phyloP scores from a whole-genome alignment of 1,284 basidiomycete species.

The Rhodotorula sp. region DNA sequence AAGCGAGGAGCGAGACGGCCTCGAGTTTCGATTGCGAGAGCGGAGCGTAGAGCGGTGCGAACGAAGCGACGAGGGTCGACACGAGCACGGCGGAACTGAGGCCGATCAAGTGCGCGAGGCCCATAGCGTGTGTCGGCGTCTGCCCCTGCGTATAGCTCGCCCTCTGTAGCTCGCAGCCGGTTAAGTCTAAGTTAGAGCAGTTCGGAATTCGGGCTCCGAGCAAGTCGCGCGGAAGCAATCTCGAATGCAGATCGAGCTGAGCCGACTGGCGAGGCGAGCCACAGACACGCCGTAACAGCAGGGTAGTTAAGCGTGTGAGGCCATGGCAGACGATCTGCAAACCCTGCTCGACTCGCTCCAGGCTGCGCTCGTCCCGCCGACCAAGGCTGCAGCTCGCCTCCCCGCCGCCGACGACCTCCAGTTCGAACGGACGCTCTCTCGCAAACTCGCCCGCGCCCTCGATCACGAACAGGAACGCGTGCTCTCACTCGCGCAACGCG shows the following conservation, averaged over 20 bases:
- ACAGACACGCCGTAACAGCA: neutral
- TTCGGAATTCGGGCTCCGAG: too few species aligned
- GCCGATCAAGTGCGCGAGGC: constrained; percentile 54
- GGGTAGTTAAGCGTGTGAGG: neutral
- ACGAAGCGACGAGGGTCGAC: constrained; percentile 70
- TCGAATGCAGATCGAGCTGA: neutral
- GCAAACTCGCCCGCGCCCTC: constrained; percentile 33
- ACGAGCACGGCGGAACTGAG: constrained; percentile 69
- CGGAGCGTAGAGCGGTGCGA: constrained; percentile 68
- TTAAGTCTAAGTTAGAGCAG: too few species aligned
- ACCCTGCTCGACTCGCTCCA: constrained; percentile 22
- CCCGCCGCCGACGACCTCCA: constrained; percentile 37
- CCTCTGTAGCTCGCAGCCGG: too few species aligned
- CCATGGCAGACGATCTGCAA: constrained; percentile 2
- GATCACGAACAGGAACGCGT: constrained; percentile 32
- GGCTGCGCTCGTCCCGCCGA: constrained; percentile 25
- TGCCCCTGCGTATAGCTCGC: too few species aligned
- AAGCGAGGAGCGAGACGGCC: constrained; percentile 44
- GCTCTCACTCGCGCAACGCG: constrained; percentile 62
- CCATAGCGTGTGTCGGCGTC: constrained; percentile 44
- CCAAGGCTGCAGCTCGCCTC: constrained; percentile 29
- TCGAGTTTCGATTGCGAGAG: constrained; percentile 54
- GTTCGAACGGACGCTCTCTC: constrained; percentile 43
- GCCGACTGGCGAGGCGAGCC: neutral
- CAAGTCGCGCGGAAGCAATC: too few species aligned